Base-by-base conservation (phyloP, 2,329 filamentous ascomycete genomes). In the Arthrobotrys megalospora region DNA sequence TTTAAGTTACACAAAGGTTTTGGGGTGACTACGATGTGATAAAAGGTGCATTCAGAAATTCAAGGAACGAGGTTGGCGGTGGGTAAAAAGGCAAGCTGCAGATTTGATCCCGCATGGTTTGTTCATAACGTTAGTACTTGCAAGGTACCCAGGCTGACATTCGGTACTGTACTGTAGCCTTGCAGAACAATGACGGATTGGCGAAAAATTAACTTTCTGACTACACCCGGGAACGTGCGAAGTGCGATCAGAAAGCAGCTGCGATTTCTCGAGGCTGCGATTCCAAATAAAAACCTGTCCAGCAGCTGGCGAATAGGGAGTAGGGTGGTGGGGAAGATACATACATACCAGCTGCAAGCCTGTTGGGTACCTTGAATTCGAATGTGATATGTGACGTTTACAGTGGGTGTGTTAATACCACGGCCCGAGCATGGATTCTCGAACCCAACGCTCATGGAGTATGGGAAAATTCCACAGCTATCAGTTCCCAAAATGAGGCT, bases 231-330 rank as follows among this genome's bases (percentile, higher is more conserved):
- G 28, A 58, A 58, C n/a, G 1, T 58, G n/a, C 52, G 32, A 58
- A 58, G 32, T 38, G 52, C 52, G 52, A 58, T 58, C 52, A 19
- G 52, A 21, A 58, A 58, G 52, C 52, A 41, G 10, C 8, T 58
- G 52, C 52, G 52, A 58, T 58, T 53, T 19, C 4, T n/a, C n/a
- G 10, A 58, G 52, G 52, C 52, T 58, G 32, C 32, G 52, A 58
- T 58, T 58, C 52, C 52, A 58, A 58, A 58, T 58, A 21, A 34
- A 34, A 58, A 34, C 16, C 52, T 41, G n/a, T 6, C n/a, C 50
- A 10, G 21, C 14, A 8, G 28, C 50, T 2, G 12, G 12, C 24
- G 24, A 28, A 28, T 28, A 28, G 24, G 24, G 5, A 28, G 24
- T 5, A 5, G 24, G 11, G 11, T 8, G 41, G 41, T 45, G 41